Conservation (phyloP, 2,329 filamentous ascomycete genomes). For the Gliomastix tumulicola region DNA sequence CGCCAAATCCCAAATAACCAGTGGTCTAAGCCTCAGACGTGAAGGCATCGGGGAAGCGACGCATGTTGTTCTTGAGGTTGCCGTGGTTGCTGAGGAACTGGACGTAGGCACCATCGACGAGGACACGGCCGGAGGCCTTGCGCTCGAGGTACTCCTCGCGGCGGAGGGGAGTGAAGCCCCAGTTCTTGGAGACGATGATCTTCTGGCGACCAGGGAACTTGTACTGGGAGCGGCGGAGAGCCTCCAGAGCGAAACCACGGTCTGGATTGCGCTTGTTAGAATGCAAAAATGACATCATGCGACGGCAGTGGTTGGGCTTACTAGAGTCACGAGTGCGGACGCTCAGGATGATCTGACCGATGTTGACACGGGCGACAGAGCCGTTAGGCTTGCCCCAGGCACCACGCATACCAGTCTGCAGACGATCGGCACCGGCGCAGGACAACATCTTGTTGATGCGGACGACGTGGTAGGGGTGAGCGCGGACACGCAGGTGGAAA, state of each 20-base stretch:
- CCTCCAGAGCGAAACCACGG: slow-evolving; percentile 92
- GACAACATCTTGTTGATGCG: slow-evolving; percentile 99
- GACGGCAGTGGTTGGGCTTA: no score
- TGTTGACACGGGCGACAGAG: slow-evolving; percentile 98
- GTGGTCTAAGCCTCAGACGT: slow-evolving; percentile 41
- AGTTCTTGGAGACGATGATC: slow-evolving; percentile 99
- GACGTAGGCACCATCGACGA: slow-evolving; percentile 98
- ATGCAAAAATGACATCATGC: no score
- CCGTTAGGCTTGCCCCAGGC: slow-evolving; percentile 99
- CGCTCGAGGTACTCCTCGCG: slow-evolving; percentile 96
- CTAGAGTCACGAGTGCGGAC: slow-evolving; percentile 93
- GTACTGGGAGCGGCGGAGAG: slow-evolving; percentile 98
- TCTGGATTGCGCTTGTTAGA: slow-evolving; percentile 63
- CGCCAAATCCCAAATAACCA: no score
- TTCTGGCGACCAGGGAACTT: slow-evolving; percentile 99
- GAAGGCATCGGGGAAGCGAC: slow-evolving; percentile 93
- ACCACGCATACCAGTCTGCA: slow-evolving; percentile 99
- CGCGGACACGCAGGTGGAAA: slow-evolving; percentile 73
- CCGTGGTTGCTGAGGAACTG: slow-evolving; percentile 98
- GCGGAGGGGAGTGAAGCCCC: slow-evolving; percentile 98
- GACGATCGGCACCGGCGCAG: slow-evolving; percentile 99
- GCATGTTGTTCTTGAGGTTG: slow-evolving; percentile 77
- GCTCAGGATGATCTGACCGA: slow-evolving; percentile 97
- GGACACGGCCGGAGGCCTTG: slow-evolving; percentile 88
- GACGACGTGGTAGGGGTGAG: slow-evolving; percentile 99